Percentiles rank a stretch among this genome's conserved stretches.
Conservation (phyloP, 495 filamentous ascomycete genomes). For the Xylaria sp. region DNA sequence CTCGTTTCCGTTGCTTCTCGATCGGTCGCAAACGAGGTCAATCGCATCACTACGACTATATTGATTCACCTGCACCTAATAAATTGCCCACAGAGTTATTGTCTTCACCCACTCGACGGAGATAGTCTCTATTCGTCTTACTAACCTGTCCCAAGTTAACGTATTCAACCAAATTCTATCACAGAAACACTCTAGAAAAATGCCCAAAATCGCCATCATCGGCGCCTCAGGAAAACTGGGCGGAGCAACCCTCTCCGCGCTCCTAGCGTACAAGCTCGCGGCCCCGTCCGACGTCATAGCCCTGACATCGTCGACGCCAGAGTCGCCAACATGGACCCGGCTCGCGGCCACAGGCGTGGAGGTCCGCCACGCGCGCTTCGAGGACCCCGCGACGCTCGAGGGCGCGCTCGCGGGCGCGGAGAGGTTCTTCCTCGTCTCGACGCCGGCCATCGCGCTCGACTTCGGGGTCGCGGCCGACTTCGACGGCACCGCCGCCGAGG, state of each 20-base stretch:
- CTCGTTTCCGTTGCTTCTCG: not conserved
- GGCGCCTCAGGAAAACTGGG: conserved; percentile 55
- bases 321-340: conserved; percentile 34
- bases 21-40: not conserved
- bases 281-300: conserved; percentile 45
- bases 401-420: conserved; percentile 50
- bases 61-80: not conserved
- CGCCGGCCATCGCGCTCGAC: conserved; percentile 37
- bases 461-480: conserved; percentile 24
- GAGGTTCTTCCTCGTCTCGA: conserved; percentile 59
- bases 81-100: not conserved
- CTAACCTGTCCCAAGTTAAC: not conserved
- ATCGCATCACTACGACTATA: not conserved
- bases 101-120: not conserved
- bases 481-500: conserved; percentile 21
- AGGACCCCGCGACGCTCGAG: conserved; percentile 43
- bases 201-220: conserved; percentile 48
- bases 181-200: not conserved
- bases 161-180: not conserved
- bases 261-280: conserved; percentile 46
- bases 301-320: conserved; percentile 44
- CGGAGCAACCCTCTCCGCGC: conserved; percentile 46
- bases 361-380: conserved; percentile 53
- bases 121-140: not conserved
- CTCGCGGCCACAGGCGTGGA: conserved; percentile 38